Evolutionary conservation across 2,329 filamentous ascomycete genomes (phyloP), one percentile per base, ranked within the genome.

Genomic region (Aspergillus sp.): DNA sequence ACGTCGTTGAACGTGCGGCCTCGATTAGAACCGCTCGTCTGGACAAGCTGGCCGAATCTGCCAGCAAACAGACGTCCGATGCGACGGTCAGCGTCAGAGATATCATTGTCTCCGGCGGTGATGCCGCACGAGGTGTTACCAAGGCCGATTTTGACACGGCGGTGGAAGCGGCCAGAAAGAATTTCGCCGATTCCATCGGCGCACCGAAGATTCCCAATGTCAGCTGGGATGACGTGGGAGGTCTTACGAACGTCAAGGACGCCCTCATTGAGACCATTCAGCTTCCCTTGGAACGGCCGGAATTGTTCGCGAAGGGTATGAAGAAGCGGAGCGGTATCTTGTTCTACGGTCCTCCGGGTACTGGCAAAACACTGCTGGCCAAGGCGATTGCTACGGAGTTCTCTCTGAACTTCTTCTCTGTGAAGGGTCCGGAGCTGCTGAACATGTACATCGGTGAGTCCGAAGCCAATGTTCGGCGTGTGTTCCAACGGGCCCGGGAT

Each of bases 391-490:
- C 94, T 73, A 99, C 97, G 76, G 94, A 99, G 78, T 97, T 93
- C 72, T 89, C 94, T 54, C 90, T 94, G 81, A 99, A 99, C 80
- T 99, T 99, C 80, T 97, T 99, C 74, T 99, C 94, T 23, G 89
- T 99, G 76, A 99, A 99, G 84, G 94, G 94, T 54, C 95, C 94
- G 38, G 94, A 99, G 75, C 82, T 99, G 69, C 86, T 99, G 64
- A 97, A 92, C 74, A 99, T 99, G 94, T 99, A 94, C 89, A 97
- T 99, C 71, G 94, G 94, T 87, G 94, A 99, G 79, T 99, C 94
- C 50, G 95, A 99, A 79, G 96, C 91, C 81, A 99, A 99, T 76
- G 97, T 99, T 59, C 89, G 94, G 68, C 93, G 97, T 71, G 97
- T 99, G 63, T 99, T 99, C 75, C 94, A 99, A 84, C 97, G 97